Evolutionary conservation across 768 basidiomycete species (phyloP), one percentile per base, ranked within the genome.

Genomic region (Boletus insuetus): DNA sequence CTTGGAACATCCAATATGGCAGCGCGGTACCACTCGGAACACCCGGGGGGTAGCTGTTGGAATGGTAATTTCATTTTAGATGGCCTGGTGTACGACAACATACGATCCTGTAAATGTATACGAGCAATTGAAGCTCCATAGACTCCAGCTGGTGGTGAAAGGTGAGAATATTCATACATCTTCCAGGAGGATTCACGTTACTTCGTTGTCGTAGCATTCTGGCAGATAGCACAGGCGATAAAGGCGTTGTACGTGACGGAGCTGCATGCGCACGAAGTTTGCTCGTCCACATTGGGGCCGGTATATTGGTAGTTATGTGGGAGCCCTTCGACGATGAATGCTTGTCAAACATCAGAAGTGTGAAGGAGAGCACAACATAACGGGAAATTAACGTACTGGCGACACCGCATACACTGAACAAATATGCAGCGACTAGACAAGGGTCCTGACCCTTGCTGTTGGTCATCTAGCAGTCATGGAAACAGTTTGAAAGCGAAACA

Each of bases 1-100:
- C 77, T 34, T 80, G 68, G 56, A 79, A 87, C 14, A 84, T 84
- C 85, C 85, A 87, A 10, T 76, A 76, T 10, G 84, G 85, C 22
- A 87, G 74, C 10, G 73, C 69, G 2, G 79, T 73, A 11, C 77
- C 78, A 0, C 60, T 53, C 3, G 85, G 84, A 43, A 86, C 68
- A 19, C 67, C 60, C 14, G 69, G 46, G 0, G 81, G 79, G 56
- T 72, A 84, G 16, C 81, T 81, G 40, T 49, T n/a, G 47, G 11
- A 35, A 34, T 24, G 12, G 19, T 58, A 59, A 31, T 19, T 22
- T 19, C 2, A 20, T 6, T 19, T n/a, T 10, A 38, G 3, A 14
- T 20, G 24, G 24, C 24, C 6, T 4, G 14, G n/a, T 13, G 52
- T 6, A 46, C 24, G 31, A 14, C 1, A 49, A 61, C 64, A 24